phyloP scores from a whole-genome alignment of 1,139 yeast genomes.

The Kodamaea sp. region DNA sequence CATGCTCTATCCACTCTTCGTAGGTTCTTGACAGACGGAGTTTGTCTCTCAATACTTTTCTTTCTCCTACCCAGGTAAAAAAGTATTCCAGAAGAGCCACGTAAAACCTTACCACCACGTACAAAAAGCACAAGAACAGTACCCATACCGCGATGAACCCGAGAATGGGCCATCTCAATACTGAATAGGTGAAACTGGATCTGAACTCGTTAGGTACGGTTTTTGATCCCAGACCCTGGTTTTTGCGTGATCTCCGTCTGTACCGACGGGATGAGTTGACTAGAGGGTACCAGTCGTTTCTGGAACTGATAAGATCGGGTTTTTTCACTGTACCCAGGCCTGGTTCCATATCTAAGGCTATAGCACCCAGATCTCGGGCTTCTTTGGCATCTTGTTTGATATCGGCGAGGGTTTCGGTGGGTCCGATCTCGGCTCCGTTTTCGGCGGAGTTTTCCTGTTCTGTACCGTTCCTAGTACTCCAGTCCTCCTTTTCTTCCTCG shows the following conservation, averaged over 20 bases:
- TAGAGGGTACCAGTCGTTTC: conserved; percentile 71
- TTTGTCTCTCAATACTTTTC: conserved; percentile 49
- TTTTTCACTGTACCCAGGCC: conserved; percentile 5
- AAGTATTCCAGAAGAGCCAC: conserved; percentile 65
- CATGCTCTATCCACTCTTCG: conserved; percentile 64
- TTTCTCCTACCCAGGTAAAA: conserved; percentile 60
- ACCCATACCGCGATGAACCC: conserved; percentile 57
- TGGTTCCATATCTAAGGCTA: conserved; percentile 1
- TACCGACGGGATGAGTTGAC: conserved; percentile 22
- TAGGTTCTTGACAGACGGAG: conserved; percentile 53
- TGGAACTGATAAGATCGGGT: conserved; percentile 51
- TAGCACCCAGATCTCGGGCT: too few relatives aligned
- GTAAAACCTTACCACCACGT: conserved; percentile 56
- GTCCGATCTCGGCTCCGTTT: conserved; percentile 6
- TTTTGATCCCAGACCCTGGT: conserved; percentile 15
- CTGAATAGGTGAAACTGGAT: conserved; percentile 48
- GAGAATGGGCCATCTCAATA: conserved; percentile 69
- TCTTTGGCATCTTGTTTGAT: conserved; percentile 5
- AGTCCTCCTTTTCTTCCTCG: conserved; percentile 1
- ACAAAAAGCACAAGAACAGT: conserved; percentile 46
- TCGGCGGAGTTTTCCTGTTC: conserved; percentile 3
- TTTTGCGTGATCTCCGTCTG: conserved; percentile 7
- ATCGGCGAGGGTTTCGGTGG: conserved; percentile 5
- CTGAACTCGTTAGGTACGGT: conserved; percentile 44
- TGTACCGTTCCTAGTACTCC: neutral